Evolutionary conservation across 441 rosid species (phyloP).

Genomic region (Capsella rubella): DNA sequence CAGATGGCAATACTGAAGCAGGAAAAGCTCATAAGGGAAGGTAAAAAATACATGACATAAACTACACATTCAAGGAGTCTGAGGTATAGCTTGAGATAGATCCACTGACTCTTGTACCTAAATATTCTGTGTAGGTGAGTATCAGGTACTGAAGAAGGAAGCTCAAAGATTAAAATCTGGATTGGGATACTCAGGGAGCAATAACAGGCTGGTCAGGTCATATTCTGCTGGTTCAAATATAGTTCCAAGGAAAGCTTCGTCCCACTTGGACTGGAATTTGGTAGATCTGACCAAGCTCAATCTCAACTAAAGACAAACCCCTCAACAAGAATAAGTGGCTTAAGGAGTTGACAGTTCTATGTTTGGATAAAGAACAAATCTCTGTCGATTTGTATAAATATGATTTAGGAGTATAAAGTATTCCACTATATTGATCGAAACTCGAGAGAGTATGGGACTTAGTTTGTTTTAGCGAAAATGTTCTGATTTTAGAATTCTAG

Average conservation of each 20-base stretch:
- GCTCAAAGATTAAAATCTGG: conserved; percentile 59
- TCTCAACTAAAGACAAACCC: conserved; percentile 49
- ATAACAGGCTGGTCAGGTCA: conserved; percentile 45
- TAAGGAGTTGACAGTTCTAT: conserved; percentile 27
- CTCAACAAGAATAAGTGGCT: conserved; percentile 20
- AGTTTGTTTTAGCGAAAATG: neutral
- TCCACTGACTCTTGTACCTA: neutral
- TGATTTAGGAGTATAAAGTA: conserved; percentile 29
- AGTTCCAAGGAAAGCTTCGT: conserved; percentile 44
- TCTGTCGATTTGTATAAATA: conserved; percentile 34
- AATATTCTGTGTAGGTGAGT: conserved; percentile 51
- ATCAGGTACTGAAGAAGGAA: conserved; percentile 70
- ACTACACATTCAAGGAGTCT: neutral
- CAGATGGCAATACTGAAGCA: conserved; percentile 58
- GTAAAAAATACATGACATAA: conserved; percentile 44
- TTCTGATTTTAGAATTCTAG: too few relatives aligned
- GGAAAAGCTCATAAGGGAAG: conserved; percentile 63
- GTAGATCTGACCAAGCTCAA: conserved; percentile 63
- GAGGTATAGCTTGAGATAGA: conserved; percentile 14
- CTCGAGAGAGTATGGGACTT: too few relatives aligned
- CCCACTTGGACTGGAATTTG: conserved; percentile 58
- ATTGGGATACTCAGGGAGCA: conserved; percentile 45
- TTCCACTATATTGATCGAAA: conserved; percentile 1
- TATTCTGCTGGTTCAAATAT: conserved; percentile 46
- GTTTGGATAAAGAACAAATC: conserved; percentile 29